Evolutionary conservation across 371 early-diverging fungal species (phyloP).

Genomic region (Rhizomucor miehei): DNA sequence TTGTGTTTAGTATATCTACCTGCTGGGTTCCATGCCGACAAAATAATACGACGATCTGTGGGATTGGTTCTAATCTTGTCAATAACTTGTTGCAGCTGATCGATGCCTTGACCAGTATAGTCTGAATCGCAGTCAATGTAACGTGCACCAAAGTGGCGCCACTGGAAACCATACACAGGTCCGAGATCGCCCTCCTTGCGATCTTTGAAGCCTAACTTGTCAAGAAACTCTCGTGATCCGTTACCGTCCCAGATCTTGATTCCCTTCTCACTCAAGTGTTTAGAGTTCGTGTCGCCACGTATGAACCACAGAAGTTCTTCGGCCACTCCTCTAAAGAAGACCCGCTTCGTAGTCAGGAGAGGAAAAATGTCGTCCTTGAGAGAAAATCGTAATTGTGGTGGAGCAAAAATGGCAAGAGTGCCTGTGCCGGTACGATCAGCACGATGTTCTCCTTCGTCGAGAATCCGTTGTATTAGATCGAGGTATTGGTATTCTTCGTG

Average conservation of each 20-base stretch:
- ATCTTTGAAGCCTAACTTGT: slow-evolving; percentile 77
- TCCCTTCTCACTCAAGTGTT: slow-evolving; percentile 76
- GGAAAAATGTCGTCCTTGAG: slow-evolving; percentile 84
- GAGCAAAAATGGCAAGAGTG: slow-evolving; percentile 93
- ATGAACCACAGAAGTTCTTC: slow-evolving; percentile 99
- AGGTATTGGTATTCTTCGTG: slow-evolving; percentile 94
- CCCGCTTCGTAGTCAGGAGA: slow-evolving; percentile 96
- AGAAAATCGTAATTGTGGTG: slow-evolving; percentile 89
- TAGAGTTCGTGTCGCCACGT: slow-evolving; percentile 89
- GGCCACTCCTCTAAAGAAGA: slow-evolving; percentile 86
- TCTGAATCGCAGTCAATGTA: slow-evolving; percentile 87
- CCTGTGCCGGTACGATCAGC: slow-evolving; percentile 98
- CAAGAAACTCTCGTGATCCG: slow-evolving; percentile 91
- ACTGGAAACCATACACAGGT: slow-evolving; percentile 99
- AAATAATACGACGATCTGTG: slow-evolving; percentile 90
- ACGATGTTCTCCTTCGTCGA: slow-evolving; percentile 78
- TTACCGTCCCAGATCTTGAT: slow-evolving; percentile 99
- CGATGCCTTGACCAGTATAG: slow-evolving; percentile 94
- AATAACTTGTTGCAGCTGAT: slow-evolving; percentile 94
- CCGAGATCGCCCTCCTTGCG: slow-evolving; percentile 95
- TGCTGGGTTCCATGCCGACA: slow-evolving; percentile 99
- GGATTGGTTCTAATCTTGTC: slow-evolving; percentile 84
- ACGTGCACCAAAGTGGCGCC: slow-evolving; percentile 99
- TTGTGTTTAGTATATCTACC: slow-evolving; percentile 46
- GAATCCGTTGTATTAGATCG: slow-evolving; percentile 75